Evolutionary conservation across 257 asterid species (phyloP), one percentile per base, ranked within the genome.

Genomic region (Ligustrum vulgare): DNA sequence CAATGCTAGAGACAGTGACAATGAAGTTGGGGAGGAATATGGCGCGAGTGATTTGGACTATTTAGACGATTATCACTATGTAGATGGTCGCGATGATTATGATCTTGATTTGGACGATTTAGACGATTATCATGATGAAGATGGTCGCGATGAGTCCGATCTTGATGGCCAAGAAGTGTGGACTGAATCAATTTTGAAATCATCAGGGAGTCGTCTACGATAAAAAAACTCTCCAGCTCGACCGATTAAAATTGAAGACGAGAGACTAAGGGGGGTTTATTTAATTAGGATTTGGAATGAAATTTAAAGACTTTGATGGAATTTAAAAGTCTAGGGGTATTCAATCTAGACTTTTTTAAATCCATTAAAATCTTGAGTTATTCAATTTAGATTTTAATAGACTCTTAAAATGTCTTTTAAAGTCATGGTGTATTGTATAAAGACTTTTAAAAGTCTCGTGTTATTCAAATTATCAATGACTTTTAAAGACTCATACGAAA

Each of bases 1-100:
- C 84, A 95, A 95, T 73, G 85, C 87, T 74, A 87, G 91, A 84
- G 98, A 89, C 65, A 93, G 96, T 56, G 96, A 94, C 43, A 96
- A 88, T 74, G 98, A 94, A 83, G 87, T 67, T 31, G 96, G 87
- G 54, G 94, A 79, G 74, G 60, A 49, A 3, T 82, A 75, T 73
- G 92, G 87, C 45, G 94, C 88, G 43, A 80, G 86, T 73, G 95
- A 90, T 73, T 77, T 89, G 82, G 97, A 90, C 4, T 91, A 87
- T 13, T 80, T 82, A 51, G 87, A 82, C 51, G 88, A 84, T 6
- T 71, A 77, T 3, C 91, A 84, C 11, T 86, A 86, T 23, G 86
- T 78, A 8, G 88, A 87, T 32, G 84, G 70, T 62, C 74, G 76
- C 13, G 79, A 70, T 13, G 90, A 85, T 49, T 78, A 83, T 16